Base-by-base conservation (phyloP, 129 eudicot species). In the Mikania micrantha region DNA sequence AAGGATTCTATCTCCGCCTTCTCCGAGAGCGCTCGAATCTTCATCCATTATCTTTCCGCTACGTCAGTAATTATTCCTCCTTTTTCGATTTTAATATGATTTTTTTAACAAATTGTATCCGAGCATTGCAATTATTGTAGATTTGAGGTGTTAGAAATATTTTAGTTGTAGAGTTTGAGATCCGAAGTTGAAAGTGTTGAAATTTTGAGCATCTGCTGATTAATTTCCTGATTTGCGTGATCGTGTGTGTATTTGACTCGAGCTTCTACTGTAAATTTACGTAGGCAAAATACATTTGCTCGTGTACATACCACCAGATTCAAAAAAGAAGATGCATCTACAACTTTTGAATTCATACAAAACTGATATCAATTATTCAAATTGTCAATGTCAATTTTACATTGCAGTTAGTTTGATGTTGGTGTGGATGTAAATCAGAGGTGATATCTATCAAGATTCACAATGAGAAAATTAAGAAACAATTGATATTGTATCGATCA, bases 11-110 rank as follows among this genome's bases (percentile, higher is more conserved):
- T 94, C 47, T 60, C 17, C 9, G 97, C 90, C n/a, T 94, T 94
- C 80, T 82, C 97, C 21, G 99, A 94, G 57, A 86, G 93, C 68
- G 73, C 93, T 7, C 83, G 95, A n/a, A 82, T 92, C 74, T 92
- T 88, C 95, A 92, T 92, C 67, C 98, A 88, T 54, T 88, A 84
- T 73, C 91, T 92, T 64, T 84, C 98, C 57, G 96, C 96, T 19
- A 83, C 91, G 98, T 91, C 72, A 68, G 77, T 52, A 45, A 9
- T 5, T 10, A 9, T 54, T 36, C 31, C 32, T 41, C 20, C 24
- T 24, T 25, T 64, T 67, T 57, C 48, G 11, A 11, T 13, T 29
- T 35, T 41, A 0, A n/a, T 17, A 35, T 67, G 1, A 7, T 24
- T 16, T 13, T 2, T 48, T 27, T 60, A 34, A 41, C 67, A 74